Base-by-base conservation (phyloP, 345 rosid genomes). In the Cardiospermum halicacabum region DNA sequence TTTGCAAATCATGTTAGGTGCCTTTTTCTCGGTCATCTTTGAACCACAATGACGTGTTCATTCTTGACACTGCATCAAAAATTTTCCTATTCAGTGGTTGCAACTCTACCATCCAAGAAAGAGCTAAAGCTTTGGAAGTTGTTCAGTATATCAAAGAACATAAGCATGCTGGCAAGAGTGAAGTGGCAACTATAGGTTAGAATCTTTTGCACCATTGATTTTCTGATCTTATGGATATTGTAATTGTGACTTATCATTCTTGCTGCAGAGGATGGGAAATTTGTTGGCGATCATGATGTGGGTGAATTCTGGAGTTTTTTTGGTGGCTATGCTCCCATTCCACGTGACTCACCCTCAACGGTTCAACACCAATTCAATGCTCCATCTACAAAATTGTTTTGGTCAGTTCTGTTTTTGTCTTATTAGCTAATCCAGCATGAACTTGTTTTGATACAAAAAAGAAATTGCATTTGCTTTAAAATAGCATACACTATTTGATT, bases 261-360 rank as follows among this genome's bases (percentile, higher is more conserved):
- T 77, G 62, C 53, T 69, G 65, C 83, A 89, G 98, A 92, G 85
- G 98, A 89, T 75, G 96, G 98, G 21, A 89, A 82, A 76, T 77
- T 92, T 67, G 88, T 82, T 48, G 94, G 89, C 40, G 96, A 89
- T 78, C 51, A 92, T 55, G 96, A 89, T 54, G 85, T 81, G 28
- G 98, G 98, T 55, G 98, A 92, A 58, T 89, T 87, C 72, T 92
- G 98, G 98, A 77, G 90, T 72, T 80, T 92, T 39, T 92, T 92
- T 82, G 96, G 95, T 71, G 92, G 98, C 69, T 92, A 82, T 73
- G 83, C 85, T 70, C 85, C 91, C 62, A 85, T 91, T 64, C 91
- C 97, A 42, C 76, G 78, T 73, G 82, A 81, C 22, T 68, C 81
- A 24, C 75, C 86, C 56, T 75, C 80, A 49, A 72, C 70, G 30